These are phyloP conservation scores for Eucalyptus tenuipes DNA, from an alignment of 345 rosid genomes.

Conservation along the genomic window DNA sequence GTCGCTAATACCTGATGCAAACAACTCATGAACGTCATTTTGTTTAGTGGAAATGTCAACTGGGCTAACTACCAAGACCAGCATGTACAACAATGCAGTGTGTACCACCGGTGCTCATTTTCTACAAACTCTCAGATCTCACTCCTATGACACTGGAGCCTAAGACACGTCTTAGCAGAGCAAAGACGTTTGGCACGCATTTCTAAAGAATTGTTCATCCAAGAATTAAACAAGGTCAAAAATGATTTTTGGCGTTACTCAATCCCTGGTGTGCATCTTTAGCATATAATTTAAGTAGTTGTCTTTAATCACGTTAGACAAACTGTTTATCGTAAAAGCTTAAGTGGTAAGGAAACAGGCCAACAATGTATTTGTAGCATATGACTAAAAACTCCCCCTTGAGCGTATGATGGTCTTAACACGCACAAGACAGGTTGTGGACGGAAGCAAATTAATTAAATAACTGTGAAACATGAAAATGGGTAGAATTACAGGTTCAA, in stretches of 20 bases:
- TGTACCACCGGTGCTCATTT: background rate
- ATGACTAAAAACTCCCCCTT: background rate
- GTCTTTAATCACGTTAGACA: background rate
- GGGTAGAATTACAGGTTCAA: background rate
- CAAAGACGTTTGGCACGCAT: background rate
- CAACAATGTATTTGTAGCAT: background rate
- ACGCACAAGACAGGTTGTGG: background rate
- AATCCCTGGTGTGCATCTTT: background rate
- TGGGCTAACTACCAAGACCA: background rate
- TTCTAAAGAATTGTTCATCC: background rate
- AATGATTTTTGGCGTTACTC: background rate
- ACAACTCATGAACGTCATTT: background rate
- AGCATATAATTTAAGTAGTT: background rate
- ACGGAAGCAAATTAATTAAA: background rate
- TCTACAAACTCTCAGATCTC: background rate
- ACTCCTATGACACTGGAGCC: background rate
- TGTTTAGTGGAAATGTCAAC: background rate
- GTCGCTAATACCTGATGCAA: slow-evolving; percentile 60
- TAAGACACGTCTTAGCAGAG: background rate
- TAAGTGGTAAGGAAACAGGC: background rate
- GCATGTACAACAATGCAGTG: background rate
- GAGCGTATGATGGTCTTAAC: background rate
- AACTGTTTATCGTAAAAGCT: background rate
- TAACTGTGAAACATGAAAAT: background rate
- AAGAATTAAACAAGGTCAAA: background rate